These are phyloP conservation scores for Heterobasidion parviporum DNA, from an alignment of 1,284 basidiomycete species.

Conservation along the genomic window DNA sequence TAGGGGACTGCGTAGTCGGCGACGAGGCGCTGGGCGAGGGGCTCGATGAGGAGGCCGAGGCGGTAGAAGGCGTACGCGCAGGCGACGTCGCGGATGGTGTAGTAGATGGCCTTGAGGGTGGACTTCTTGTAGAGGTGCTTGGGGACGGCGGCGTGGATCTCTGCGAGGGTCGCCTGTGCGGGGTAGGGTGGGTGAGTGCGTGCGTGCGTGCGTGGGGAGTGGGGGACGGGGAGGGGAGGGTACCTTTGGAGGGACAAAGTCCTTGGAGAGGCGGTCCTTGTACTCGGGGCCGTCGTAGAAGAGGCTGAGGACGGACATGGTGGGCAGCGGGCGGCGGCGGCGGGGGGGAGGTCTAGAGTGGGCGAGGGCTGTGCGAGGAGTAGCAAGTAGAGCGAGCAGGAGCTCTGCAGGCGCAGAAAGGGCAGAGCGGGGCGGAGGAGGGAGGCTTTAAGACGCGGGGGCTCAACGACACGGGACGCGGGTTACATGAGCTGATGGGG, in stretches of 20 bases:
- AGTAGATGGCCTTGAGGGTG: constrained; percentile 50
- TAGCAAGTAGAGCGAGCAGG: not conserved
- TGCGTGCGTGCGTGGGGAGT: no score
- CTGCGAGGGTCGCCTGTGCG: constrained; percentile 28
- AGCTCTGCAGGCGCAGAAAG: no score
- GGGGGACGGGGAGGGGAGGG: no score
- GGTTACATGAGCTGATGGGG: no score
- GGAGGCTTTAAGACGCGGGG: no score
- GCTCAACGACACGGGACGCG: no score
- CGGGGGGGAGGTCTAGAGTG: not conserved
- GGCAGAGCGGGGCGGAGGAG: no score
- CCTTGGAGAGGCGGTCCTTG: not conserved
- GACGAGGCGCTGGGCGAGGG: constrained; percentile 11
- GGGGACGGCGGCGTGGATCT: constrained; percentile 40
- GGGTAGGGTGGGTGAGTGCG: not conserved
- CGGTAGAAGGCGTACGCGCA: constrained; percentile 51
- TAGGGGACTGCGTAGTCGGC: not conserved
- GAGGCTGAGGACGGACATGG: not conserved
- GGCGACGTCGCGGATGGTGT: constrained; percentile 48
- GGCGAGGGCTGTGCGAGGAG: not conserved
- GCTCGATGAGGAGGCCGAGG: constrained; percentile 52
- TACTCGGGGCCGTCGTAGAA: not conserved
- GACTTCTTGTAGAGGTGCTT: constrained; percentile 66
- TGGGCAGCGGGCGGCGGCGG: not conserved
- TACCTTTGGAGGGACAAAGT: not conserved